These are phyloP conservation scores for Mycena filopes DNA, from an alignment of 768 basidiomycete species.

Conservation along the genomic window DNA sequence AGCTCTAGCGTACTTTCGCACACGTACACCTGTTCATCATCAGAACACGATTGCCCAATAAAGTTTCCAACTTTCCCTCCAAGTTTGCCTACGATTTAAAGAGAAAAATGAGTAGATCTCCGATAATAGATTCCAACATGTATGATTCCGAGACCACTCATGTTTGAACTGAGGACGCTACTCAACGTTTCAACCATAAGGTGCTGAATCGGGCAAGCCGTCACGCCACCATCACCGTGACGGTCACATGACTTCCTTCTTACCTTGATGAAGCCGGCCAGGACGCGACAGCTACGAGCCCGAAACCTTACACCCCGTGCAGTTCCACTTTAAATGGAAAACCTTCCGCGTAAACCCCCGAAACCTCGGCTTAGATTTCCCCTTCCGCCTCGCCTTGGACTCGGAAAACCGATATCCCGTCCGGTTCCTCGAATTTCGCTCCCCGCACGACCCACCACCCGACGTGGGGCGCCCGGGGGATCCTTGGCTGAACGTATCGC, in stretches of 20 bases:
- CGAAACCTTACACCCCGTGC: background rate
- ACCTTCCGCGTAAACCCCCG: constrained; percentile 2
- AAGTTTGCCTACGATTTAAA: too few relatives aligned
- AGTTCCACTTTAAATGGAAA: constrained; percentile 15
- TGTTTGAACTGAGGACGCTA: too few relatives aligned
- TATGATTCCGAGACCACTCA: too few relatives aligned
- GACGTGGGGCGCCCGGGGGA: constrained; percentile 25
- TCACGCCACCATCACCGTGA: too few relatives aligned
- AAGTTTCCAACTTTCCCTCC: too few relatives aligned
- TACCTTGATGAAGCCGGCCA: constrained; percentile 12
- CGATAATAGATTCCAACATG: background rate
- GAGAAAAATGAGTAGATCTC: too few relatives aligned
- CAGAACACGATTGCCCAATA: too few relatives aligned
- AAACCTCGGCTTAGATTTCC: background rate
- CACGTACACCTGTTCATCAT: too few relatives aligned
- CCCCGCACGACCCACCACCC: constrained; percentile 6
- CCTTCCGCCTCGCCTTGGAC: constrained; percentile 8
- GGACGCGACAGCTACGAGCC: constrained; percentile 5
- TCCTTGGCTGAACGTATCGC: constrained; percentile 22
- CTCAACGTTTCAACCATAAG: too few relatives aligned
- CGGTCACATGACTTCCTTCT: background rate
- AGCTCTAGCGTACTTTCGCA: too few relatives aligned
- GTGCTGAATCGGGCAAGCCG: too few relatives aligned
- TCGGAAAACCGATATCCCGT: constrained; percentile 4
- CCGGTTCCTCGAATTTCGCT: constrained; percentile 23